Base-by-base conservation (phyloP, 2,329 filamentous ascomycete genomes). In the Arthrobotrys iridis region DNA sequence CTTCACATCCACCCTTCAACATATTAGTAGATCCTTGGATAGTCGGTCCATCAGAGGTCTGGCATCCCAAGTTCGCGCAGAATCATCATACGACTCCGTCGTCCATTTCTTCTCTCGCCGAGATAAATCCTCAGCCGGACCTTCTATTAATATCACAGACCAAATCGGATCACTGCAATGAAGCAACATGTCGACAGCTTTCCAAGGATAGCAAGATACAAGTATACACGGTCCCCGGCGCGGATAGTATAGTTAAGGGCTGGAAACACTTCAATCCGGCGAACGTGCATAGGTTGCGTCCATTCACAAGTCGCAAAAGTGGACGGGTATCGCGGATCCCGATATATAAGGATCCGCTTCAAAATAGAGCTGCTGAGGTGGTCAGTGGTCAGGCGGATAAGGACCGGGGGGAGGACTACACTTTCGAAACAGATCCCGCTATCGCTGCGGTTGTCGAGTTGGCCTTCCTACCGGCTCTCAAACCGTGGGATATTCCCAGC, bases 1-100 rank as follows among this genome's bases (percentile, higher is more conserved):
- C 76, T 13, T 82, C 83, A 28, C 83, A 84, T 10, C 83, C 83
- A 58, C 85, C 86, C 2, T 92, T 90, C 81, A 88, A 86, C 13
- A 86, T 93, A 62, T 85, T 93, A 41, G 82, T 93, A 58, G 90
- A 93, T 80, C 91, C 91, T 2, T 92, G 90, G 88, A 84, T 92
- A 30, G 83, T 84, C 8, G 88, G 88, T 0, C 83, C 86, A 2
- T 88, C 88, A 8, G 87, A 86, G 62, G 86, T 89, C 76, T 84
- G 87, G 78, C 87, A 88, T 79, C 84, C 86, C 26, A 85, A 84
- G 79, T 88, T 91, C 81, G 88, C 88, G 18, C 85, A 85, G 40
- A 86, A 88, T 1, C 84, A 84, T 48, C 88, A 88, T 77, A 87
- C 83, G 45, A 81, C 84, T 15, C 83, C 84, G 24, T 83, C 88